Evolutionary conservation across 345 rosid genomes (phyloP).

Genomic region (Erysimum cheiranthoides): DNA sequence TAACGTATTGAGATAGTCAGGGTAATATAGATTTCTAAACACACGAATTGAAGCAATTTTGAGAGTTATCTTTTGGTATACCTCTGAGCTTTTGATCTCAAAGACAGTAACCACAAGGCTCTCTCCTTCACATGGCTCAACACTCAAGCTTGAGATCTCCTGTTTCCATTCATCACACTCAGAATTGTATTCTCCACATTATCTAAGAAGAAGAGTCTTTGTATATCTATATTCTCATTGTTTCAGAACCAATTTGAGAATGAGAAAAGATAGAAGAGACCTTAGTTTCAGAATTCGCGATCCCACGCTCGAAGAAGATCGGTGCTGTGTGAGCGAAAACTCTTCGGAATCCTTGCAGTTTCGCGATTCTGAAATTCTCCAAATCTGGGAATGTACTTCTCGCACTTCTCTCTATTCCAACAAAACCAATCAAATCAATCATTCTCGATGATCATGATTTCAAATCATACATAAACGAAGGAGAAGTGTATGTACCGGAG

Average conservation of each 20-base stretch:
- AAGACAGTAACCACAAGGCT: constrained; percentile 81
- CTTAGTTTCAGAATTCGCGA: constrained; percentile 88
- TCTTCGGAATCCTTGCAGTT: constrained; percentile 76
- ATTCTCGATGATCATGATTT: not conserved
- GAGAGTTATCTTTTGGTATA: constrained; percentile 39
- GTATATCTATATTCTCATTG: not conserved
- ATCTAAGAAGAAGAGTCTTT: not conserved
- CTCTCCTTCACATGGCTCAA: constrained; percentile 78
- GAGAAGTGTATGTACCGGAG: constrained; percentile 58
- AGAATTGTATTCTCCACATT: not conserved
- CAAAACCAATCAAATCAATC: constrained; percentile 1
- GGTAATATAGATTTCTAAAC: too few species aligned
- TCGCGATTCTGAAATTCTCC: constrained; percentile 78
- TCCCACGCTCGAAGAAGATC: constrained; percentile 91
- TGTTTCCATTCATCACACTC: constrained; percentile 45
- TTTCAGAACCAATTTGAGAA: not conserved
- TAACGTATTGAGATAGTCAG: too few species aligned
- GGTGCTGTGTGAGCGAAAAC: constrained; percentile 87
- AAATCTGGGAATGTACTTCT: constrained; percentile 88
- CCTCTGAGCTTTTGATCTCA: constrained; percentile 79
- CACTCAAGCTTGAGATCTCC: constrained; percentile 93
- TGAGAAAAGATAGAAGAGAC: constrained; percentile 42
- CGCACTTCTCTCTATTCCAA: constrained; percentile 73
- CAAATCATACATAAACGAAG: not conserved
- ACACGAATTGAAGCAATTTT: not conserved